phyloP scores from a whole-genome alignment of 192 early-diverging fungal species.

The Mortierella claussenii region DNA sequence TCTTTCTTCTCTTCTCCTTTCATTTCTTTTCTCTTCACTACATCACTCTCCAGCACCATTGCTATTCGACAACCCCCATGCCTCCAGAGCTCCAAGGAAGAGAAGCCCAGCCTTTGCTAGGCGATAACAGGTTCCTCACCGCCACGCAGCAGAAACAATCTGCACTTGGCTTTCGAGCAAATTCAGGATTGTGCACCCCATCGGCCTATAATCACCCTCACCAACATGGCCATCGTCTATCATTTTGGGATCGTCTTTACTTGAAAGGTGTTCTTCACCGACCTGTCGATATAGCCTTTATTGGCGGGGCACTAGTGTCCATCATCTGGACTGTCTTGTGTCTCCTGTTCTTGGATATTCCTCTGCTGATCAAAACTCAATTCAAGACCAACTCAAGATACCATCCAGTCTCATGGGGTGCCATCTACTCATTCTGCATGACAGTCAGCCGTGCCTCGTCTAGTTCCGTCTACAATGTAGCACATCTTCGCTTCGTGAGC shows the following conservation, averaged over 20 bases:
- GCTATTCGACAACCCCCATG: too few relatives aligned
- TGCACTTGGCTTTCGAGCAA: too few relatives aligned
- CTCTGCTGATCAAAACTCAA: slow-evolving; percentile 20
- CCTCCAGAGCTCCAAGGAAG: too few relatives aligned
- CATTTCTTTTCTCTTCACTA: too few relatives aligned
- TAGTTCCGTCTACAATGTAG: slow-evolving; percentile 19
- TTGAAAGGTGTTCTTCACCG: slow-evolving; percentile 24
- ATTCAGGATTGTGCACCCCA: background rate
- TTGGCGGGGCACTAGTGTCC: slow-evolving; percentile 1
- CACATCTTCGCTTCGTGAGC: slow-evolving; percentile 39
- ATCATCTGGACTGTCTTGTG: slow-evolving; percentile 6
- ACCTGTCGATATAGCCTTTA: slow-evolving; percentile 24
- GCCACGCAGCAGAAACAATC: too few relatives aligned
- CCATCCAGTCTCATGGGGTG: slow-evolving; percentile 38
- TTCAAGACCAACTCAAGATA: slow-evolving; percentile 15
- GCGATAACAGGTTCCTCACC: too few relatives aligned
- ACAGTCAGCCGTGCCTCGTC: slow-evolving; percentile 34
- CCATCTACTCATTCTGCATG: slow-evolving; percentile 40
- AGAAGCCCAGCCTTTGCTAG: too few relatives aligned
- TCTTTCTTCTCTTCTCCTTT: too few relatives aligned
- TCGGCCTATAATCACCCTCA: background rate
- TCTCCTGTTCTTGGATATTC: slow-evolving; percentile 23
- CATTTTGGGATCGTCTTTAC: slow-evolving; percentile 20
- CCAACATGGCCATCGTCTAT: background rate
- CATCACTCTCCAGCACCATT: too few relatives aligned